These are phyloP conservation scores for Penstemon eatonii DNA, from an alignment of 257 asterid species.

Conservation along the genomic window DNA sequence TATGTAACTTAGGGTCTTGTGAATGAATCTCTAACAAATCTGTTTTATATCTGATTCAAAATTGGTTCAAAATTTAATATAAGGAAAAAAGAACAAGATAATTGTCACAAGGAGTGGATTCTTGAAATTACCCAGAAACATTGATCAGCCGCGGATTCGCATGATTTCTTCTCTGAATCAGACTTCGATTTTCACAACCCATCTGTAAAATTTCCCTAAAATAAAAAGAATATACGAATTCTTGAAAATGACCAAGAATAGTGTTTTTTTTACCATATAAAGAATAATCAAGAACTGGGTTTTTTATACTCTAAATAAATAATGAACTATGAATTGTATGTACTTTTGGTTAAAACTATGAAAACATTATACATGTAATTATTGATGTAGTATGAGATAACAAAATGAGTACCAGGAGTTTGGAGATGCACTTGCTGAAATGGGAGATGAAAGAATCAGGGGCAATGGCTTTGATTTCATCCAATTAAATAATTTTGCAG, in stretches of 20 bases:
- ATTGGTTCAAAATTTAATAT: not conserved
- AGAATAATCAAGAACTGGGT: constrained; percentile 17
- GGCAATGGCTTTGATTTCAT: constrained; percentile 21
- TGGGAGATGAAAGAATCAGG: constrained; percentile 20
- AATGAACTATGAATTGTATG: constrained; percentile 2
- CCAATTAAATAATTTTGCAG: too few relatives aligned
- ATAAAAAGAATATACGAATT: too few relatives aligned
- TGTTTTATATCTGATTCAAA: constrained; percentile 53
- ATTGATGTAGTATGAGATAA: constrained; percentile 6
- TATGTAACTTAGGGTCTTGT: constrained; percentile 56
- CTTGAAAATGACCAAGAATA: too few relatives aligned
- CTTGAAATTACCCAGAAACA: not conserved
- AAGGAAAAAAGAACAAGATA: not conserved
- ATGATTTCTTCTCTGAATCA: constrained; percentile 34
- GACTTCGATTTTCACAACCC: constrained; percentile 45
- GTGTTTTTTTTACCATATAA: too few relatives aligned
- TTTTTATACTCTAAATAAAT: constrained; percentile 7
- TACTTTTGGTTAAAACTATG: not conserved
- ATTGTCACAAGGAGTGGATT: not conserved
- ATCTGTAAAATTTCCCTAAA: constrained; percentile 14
- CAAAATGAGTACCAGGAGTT: constrained; percentile 32
- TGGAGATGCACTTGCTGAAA: constrained; percentile 30
- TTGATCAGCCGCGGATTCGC: constrained; percentile 37
- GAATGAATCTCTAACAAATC: constrained; percentile 75
- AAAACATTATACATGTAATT: constrained; percentile 5